Evolutionary conservation across 1,284 basidiomycete species (phyloP).

Genomic region (Irpex lacteus): DNA sequence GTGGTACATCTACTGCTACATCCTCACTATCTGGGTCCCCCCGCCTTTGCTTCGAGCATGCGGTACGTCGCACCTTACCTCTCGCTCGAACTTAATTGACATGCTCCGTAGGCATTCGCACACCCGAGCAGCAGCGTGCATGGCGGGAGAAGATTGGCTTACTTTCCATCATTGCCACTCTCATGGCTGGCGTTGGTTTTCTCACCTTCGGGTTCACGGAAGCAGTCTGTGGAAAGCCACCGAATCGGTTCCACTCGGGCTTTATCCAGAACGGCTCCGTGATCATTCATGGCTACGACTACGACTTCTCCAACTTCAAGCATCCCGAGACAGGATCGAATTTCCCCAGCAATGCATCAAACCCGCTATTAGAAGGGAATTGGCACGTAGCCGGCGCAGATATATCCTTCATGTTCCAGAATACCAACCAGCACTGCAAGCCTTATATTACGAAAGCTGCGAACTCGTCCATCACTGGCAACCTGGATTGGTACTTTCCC

Average conservation of each 20-base stretch:
- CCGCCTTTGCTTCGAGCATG: constrained; percentile 64
- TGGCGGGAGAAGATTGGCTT: constrained; percentile 99
- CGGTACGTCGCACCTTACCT: constrained; percentile 45
- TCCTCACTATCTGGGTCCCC: constrained; percentile 85
- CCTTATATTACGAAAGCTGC: constrained; percentile 72
- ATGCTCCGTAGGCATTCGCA: constrained; percentile 68
- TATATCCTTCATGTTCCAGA: constrained; percentile 93
- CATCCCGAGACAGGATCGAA: constrained; percentile 65
- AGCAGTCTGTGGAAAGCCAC: constrained; percentile 85
- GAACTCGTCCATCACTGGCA: constrained; percentile 65
- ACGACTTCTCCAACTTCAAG: constrained; percentile 85
- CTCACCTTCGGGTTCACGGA: constrained; percentile 99
- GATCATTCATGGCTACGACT: constrained; percentile 91
- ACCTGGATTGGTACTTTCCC: constrained; percentile 89
- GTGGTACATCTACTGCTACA: constrained; percentile 96
- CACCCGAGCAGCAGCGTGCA: constrained; percentile 91
- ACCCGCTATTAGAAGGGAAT: constrained; percentile 77
- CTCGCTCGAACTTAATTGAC: constrained; percentile 2
- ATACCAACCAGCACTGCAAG: constrained; percentile 80
- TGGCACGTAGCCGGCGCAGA: constrained; percentile 86
- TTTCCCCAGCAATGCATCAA: constrained; percentile 72
- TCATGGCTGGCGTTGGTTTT: constrained; percentile 96
- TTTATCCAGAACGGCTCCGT: constrained; percentile 79
- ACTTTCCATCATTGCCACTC: constrained; percentile 70
- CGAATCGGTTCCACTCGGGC: constrained; percentile 80